Evolutionary conservation across 371 early-diverging fungal species (phyloP).

Genomic region (Mucor racemosus): DNA sequence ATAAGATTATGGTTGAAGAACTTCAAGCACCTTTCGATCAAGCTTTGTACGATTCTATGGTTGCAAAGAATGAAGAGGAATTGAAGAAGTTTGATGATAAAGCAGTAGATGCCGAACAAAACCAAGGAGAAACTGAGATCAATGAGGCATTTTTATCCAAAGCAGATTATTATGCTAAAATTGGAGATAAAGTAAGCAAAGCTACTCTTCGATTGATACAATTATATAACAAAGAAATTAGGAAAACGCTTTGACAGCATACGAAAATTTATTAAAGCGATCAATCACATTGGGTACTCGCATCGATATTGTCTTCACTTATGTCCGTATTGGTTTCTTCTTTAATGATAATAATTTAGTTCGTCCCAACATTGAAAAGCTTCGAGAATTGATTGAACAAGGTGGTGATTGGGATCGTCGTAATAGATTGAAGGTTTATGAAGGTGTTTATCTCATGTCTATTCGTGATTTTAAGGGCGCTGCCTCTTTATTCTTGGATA

Average conservation of each 20-base stretch:
- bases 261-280: slow-evolving; percentile 81
- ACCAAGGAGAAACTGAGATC: slow-evolving; percentile 94
- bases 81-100: slow-evolving; percentile 82
- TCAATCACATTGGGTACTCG: slow-evolving; percentile 90
- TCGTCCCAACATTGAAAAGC: slow-evolving; percentile 82
- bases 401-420: slow-evolving; percentile 99
- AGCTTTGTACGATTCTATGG: slow-evolving; percentile 57
- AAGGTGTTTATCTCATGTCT: slow-evolving; percentile 93
- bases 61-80: slow-evolving; percentile 73
- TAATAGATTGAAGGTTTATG: slow-evolving; percentile 98
- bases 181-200: slow-evolving; percentile 84
- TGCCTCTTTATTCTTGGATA: slow-evolving; percentile 88
- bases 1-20: slow-evolving; percentile 68
- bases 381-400: slow-evolving; percentile 89
- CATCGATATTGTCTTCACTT: slow-evolving; percentile 91
- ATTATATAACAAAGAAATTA: slow-evolving; percentile 27
- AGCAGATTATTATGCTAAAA: slow-evolving; percentile 90
- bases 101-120: slow-evolving; percentile 87
- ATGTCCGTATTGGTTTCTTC: slow-evolving; percentile 95
- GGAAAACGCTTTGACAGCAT: slow-evolving; percentile 88
- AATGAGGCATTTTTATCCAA: slow-evolving; percentile 90
- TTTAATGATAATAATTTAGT: slow-evolving; percentile 82
- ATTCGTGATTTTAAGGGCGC: slow-evolving; percentile 96
- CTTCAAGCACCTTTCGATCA: slow-evolving; percentile 63
- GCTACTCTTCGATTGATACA: background rate